phyloP scores from a whole-genome alignment of 1,284 basidiomycete genomes.

The Ustilago trichophora region DNA sequence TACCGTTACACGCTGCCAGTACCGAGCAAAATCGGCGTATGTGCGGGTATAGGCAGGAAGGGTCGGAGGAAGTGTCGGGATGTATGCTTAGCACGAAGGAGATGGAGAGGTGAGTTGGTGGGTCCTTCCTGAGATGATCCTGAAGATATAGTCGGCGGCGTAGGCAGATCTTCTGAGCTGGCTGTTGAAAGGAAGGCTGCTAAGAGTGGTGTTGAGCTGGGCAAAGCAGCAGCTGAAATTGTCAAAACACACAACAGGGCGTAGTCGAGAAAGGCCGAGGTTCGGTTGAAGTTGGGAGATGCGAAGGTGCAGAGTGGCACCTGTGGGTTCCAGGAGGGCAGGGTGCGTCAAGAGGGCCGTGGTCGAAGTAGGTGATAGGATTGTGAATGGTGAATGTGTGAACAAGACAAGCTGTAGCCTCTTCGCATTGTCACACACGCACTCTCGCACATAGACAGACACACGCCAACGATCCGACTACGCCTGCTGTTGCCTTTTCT shows the following conservation, averaged over 20 bases:
- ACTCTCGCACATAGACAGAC: too few species aligned
- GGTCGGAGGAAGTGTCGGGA: neutral
- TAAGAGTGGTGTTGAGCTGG: too few species aligned
- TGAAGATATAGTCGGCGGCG: slow-evolving; percentile 12
- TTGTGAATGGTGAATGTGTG: slow-evolving; percentile 19
- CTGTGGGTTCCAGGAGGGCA: neutral
- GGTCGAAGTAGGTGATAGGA: too few species aligned
- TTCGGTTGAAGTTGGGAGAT: too few species aligned
- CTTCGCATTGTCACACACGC: slow-evolving; percentile 2
- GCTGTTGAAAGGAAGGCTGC: too few species aligned
- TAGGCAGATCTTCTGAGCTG: neutral
- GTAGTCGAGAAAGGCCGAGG: too few species aligned
- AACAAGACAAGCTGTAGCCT: slow-evolving; percentile 13
- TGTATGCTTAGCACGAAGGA: neutral
- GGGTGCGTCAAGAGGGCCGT: neutral
- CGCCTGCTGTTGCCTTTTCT: neutral
- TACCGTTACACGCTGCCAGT: neutral
- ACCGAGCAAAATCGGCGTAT: neutral
- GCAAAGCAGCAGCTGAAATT: too few species aligned
- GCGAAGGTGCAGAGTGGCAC: too few species aligned
- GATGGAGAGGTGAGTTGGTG: neutral
- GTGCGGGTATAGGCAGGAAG: too few species aligned
- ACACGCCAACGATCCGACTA: too few species aligned
- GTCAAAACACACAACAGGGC: too few species aligned
- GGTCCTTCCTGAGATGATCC: neutral